These are phyloP conservation scores for Corrigiola litoralis DNA, from an alignment of 179 eudicot species.

Conservation along the genomic window DNA sequence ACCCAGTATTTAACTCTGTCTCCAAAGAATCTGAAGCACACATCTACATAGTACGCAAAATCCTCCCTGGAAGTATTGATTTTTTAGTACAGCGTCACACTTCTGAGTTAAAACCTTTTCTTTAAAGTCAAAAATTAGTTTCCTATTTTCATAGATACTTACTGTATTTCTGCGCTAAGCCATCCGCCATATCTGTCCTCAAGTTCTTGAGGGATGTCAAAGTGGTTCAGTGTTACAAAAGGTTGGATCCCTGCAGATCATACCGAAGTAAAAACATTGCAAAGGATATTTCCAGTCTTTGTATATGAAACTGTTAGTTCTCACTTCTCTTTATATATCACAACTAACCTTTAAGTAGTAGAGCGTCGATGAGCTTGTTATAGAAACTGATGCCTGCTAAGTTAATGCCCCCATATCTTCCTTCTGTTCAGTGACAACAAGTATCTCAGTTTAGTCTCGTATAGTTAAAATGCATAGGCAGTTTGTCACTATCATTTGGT, in stretches of 20 bases:
- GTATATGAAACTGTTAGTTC: neutral
- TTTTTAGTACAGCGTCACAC: neutral
- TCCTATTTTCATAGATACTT: slow-evolving; percentile 9
- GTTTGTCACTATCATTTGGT: too few relatives aligned
- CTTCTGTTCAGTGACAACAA: slow-evolving; percentile 33
- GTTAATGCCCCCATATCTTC: slow-evolving; percentile 58
- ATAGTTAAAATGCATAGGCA: too few relatives aligned
- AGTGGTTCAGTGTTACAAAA: slow-evolving; percentile 49
- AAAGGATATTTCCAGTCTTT: neutral
- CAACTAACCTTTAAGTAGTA: slow-evolving; percentile 49
- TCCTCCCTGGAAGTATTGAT: slow-evolving; percentile 45
- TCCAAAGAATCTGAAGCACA: slow-evolving; percentile 59
- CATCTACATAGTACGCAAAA: slow-evolving; percentile 46
- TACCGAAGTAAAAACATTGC: neutral
- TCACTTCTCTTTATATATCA: neutral
- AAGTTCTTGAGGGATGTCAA: slow-evolving; percentile 55
- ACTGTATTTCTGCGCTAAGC: slow-evolving; percentile 45
- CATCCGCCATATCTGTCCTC: slow-evolving; percentile 46
- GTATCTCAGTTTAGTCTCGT: neutral
- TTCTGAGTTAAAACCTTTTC: neutral
- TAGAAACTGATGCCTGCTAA: slow-evolving; percentile 56
- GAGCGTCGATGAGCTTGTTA: slow-evolving; percentile 54
- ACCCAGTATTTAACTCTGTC: slow-evolving; percentile 62
- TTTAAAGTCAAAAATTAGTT: neutral
- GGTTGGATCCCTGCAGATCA: slow-evolving; percentile 43